These are phyloP conservation scores for Pythium chondricola DNA, from an alignment of 352 stramenopile species.

Conservation along the genomic window DNA sequence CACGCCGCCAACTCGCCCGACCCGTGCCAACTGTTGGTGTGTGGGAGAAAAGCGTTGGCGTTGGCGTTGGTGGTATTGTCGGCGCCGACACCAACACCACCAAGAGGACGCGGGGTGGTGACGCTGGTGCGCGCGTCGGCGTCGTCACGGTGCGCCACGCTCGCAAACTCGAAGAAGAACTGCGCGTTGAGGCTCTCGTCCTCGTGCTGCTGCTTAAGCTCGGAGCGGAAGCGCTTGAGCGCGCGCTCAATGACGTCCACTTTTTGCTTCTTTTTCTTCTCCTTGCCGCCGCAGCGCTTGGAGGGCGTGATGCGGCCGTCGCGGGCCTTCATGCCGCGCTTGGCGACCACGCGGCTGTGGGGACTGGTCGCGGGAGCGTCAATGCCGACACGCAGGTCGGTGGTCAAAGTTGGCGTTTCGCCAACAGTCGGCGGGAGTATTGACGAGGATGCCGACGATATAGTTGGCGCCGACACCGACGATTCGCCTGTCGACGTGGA, in stretches of 20 bases:
- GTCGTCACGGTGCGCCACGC: slow-evolving; percentile 25
- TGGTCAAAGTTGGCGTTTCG: too few relatives aligned
- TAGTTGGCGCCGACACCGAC: slow-evolving; percentile 18
- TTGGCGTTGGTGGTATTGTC: too few relatives aligned
- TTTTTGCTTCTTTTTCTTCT: slow-evolving; percentile 50
- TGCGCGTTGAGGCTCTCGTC: not conserved
- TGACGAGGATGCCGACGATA: too few relatives aligned
- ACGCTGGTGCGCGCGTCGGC: slow-evolving; percentile 3
- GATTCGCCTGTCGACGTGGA: slow-evolving; percentile 3
- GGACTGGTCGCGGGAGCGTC: not conserved
- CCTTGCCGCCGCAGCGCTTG: slow-evolving; percentile 43
- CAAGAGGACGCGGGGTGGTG: slow-evolving; percentile 7
- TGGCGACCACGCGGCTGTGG: slow-evolving; percentile 3
- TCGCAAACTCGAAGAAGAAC: slow-evolving; percentile 49
- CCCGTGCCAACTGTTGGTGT: slow-evolving; percentile 6
- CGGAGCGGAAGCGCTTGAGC: slow-evolving; percentile 41
- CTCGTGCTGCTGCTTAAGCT: slow-evolving; percentile 18
- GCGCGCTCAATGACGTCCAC: slow-evolving; percentile 55
- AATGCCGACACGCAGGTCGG: slow-evolving; percentile 14
- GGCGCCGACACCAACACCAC: too few relatives aligned
- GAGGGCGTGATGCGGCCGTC: slow-evolving; percentile 31
- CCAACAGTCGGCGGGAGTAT: too few relatives aligned
- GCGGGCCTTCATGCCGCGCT: slow-evolving; percentile 17
- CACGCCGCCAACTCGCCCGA: slow-evolving; percentile 8
- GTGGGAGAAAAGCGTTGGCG: too few relatives aligned